phyloP scores from a whole-genome alignment of 805 yeast species.

The Starmerella floricola region DNA sequence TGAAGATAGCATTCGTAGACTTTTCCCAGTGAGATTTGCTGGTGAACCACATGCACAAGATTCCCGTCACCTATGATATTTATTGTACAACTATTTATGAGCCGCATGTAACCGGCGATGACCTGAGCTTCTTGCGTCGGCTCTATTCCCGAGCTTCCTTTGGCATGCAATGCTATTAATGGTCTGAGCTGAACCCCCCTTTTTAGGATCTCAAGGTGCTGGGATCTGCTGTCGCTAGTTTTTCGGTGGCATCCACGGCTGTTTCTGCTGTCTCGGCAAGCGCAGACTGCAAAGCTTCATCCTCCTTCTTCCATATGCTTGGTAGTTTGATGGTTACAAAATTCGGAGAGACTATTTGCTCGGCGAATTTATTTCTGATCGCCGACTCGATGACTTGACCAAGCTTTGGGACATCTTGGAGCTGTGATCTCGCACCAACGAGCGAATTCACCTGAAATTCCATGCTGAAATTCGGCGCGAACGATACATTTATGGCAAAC shows the following conservation, averaged over 20 bases:
- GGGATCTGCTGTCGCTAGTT: conserved; percentile 3
- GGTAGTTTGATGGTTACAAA: conserved; percentile 79
- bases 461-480: conserved; percentile 78
- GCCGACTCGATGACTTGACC: conserved; percentile 72
- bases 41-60: too few species aligned
- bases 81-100: too few species aligned
- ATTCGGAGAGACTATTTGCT: conserved; percentile 86
- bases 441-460: conserved; percentile 82
- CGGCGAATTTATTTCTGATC: conserved; percentile 78
- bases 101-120: too few species aligned
- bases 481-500: conserved; percentile 76
- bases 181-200: not conserved
- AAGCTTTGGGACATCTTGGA: conserved; percentile 87
- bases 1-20: too few species aligned
- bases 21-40: too few species aligned
- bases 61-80: too few species aligned
- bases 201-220: not conserved
- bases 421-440: conserved; percentile 83
- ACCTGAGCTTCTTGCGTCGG: too few species aligned
- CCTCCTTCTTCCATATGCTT: conserved; percentile 11
- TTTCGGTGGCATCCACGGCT: conserved; percentile 7
- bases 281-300: not conserved
- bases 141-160: too few species aligned
- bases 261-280: conserved; percentile 8
- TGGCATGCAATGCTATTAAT: too few species aligned